Evolutionary conservation across 805 yeast species (phyloP), one percentile per base, ranked within the genome.

Genomic region (Saccharomycopsis vini): DNA sequence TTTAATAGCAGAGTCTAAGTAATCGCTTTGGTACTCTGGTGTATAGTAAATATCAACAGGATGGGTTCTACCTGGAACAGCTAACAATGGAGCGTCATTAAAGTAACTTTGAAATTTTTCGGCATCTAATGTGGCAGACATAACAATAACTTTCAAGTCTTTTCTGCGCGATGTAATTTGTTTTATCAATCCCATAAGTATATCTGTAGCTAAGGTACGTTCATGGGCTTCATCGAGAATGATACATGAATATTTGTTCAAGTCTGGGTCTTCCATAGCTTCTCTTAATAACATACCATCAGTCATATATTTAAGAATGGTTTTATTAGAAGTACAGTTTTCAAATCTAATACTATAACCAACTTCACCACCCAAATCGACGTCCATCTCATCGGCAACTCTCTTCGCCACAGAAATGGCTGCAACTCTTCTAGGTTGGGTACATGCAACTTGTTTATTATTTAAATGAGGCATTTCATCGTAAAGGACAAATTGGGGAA

Each of bases 321-420:
- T 90, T 53, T 78, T 82, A 43, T 72, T 70, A 33, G 83, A 69
- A 2, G 95, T 85, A 55, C 77, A 85, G 64, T 90, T 89, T 55
- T 92, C 97, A 59, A 90, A 90, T 68, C 98, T 81, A 55, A 90
- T 84, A 52, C 82, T 77, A 66, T 90, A 90, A 67, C 98, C 98
- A 47, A 90, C 97, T 63, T 90, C 95, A 52, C 81, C 82, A 29
- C 98, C 98, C 41, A 90, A 66, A 48, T 74, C 71, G 4, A 90
- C 97, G 62, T 89, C 97, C 92, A 89, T 78, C 64, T 90, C 98
- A 58, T 87, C 95, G 3, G 97, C 95, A 42, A 90, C 98, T 69
- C 98, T 83, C 52, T 84, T 81, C 18, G 97, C 97, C 46, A 89
- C 97, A 44, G 95, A 84, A 97, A 89, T 90, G 15, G 98, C 97